Base-by-base conservation (phyloP, 2,329 filamentous ascomycete species). In the Acephala macrosclerotiorum region DNA sequence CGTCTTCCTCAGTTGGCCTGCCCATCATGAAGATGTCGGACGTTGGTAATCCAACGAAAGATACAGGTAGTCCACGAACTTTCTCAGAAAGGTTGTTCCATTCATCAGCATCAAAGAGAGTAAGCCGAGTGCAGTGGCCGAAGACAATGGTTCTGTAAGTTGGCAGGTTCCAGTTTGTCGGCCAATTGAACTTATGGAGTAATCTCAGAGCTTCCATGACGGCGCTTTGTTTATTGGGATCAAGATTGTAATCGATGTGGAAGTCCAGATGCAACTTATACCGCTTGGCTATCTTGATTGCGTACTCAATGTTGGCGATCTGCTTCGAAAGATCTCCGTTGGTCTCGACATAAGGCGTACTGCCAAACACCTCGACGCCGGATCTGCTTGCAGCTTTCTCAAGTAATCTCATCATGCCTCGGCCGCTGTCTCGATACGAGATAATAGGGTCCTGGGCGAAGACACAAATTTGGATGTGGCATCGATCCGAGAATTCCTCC, bases 1-100 rank as follows among this genome's bases (percentile, higher is more conserved):
- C 71, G 11, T 69, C 68, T 8, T 60, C 61, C 74, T 74, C 49
- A 58, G 66, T 64, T 53, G 76, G 80, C 59, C 76, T 82, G 69
- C 79, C 85, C 83, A 92, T 91, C 89, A 92, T 92, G 77, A 88
- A 91, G 2, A 92, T 75, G 77, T 92, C 90, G 49, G 88, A 91
- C 0, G 87, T 91, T 0, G 90, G 90, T 7, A 93, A 78, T 0
- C 90, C 90, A 9, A 92, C 85, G 69, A 93, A 91, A 58, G 84
- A 83, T 6, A 93, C 78, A 0, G 89, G 87, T 3, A 92, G 80
- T 5, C 77, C 66, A 45, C 79, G 73, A 63, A 91, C 86, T 25
- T 79, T 76, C 0, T 76, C 70, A 1, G 79, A 81, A 11, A 92
- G 76, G 7, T 72, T 70, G 3, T 68, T 69, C 82, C 88, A 89